A percentile compares a stretch with the other conserved stretches of the same genome.
These are phyloP conservation scores for Filobasidium floriforme DNA, from an alignment of 768 basidiomycete genomes.

Conservation along the genomic window DNA sequence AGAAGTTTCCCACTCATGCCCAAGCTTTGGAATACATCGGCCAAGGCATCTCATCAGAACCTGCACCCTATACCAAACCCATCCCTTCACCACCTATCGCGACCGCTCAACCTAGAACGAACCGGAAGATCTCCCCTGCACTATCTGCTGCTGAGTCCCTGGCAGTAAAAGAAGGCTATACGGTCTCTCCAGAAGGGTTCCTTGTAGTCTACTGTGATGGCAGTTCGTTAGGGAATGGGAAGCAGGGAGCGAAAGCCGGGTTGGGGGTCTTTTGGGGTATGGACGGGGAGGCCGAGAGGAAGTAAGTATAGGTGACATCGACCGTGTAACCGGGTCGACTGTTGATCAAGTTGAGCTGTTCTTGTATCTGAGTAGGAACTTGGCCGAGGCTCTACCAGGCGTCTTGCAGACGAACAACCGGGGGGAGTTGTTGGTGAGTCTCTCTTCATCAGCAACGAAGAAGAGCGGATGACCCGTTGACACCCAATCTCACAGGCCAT, in stretches of 20 bases:
- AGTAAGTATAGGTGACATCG: conserved; percentile 22
- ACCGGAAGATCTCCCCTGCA: background rate
- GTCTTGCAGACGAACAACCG: conserved; percentile 48
- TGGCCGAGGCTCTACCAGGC: conserved; percentile 55
- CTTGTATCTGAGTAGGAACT: conserved; percentile 60
- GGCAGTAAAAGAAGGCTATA: conserved; percentile 41
- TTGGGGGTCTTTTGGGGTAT: conserved; percentile 86
- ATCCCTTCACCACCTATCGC: conserved; percentile 16
- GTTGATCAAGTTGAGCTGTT: too few relatives aligned
- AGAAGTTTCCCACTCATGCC: conserved; percentile 56
- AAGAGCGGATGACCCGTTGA: background rate
- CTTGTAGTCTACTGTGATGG: conserved; percentile 76
- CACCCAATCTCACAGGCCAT: conserved; percentile 61
- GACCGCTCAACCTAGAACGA: background rate
- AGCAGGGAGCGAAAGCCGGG: conserved; percentile 61
- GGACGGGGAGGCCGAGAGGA: conserved; percentile 28
- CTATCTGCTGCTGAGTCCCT: conserved; percentile 25
- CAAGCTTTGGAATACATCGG: conserved; percentile 58
- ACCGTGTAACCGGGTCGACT: too few relatives aligned
- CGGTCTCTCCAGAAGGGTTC: conserved; percentile 15
- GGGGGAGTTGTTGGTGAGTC: conserved; percentile 71
- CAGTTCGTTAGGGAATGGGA: conserved; percentile 75
- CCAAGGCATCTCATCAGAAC: conserved; percentile 3
- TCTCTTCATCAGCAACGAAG: background rate
- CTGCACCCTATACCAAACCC: conserved; percentile 17